Evolutionary conservation across 139 green algal genomes (phyloP), one percentile per base, ranked within the genome.

Genomic region (Chlorella sorokiniana): DNA sequence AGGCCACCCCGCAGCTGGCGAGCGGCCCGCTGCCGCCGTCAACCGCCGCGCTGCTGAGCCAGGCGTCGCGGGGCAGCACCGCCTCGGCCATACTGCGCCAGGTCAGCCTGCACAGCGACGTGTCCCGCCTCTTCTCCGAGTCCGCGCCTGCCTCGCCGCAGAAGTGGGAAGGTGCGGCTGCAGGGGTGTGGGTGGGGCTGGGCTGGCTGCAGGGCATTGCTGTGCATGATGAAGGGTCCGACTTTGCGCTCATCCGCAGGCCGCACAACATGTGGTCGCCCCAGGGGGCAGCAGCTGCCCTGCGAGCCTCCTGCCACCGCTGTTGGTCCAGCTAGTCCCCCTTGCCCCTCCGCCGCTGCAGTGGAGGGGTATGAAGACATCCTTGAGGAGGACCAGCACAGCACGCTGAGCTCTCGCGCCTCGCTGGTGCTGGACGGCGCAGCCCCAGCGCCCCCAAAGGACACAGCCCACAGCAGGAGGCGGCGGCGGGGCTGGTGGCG

Each of bases 51-150:
- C 56, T 71, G 59, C 45, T 64, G 40, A 41, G 61, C 27, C 61
- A 62, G 40, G 75, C 59, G 3, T 71, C 75, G 14, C 41, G 22
- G 23, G 71, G 33, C 33, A 68, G 77, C 45, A 37, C 52, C 3
- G 78, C 78, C 5, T 54, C 78, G 10, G 78, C 78, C 1, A 37
- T 83, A 44, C 76, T 75, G 63, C 76, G 76, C 29, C 76, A 82
- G 42, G 63, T 69, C 35, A 68, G 45, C 31, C 11, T 56, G 44
- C 27, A 44, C 4, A 63, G 70, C 45, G 45, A 11, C 23, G 23
- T 38, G 61, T 11, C 23, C 31, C 20, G 27, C 27, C 61, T 31
- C 5, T 38, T 37, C 29, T 25, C 29, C 5, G 27, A 11, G 61
- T 25, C 22, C 61, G 61, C 61, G 23, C 4, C 61, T 3, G 61